These are phyloP conservation scores for Eremochloa ophiuroides DNA, from an alignment of 176 grass and related monocot species.

Conservation along the genomic window DNA sequence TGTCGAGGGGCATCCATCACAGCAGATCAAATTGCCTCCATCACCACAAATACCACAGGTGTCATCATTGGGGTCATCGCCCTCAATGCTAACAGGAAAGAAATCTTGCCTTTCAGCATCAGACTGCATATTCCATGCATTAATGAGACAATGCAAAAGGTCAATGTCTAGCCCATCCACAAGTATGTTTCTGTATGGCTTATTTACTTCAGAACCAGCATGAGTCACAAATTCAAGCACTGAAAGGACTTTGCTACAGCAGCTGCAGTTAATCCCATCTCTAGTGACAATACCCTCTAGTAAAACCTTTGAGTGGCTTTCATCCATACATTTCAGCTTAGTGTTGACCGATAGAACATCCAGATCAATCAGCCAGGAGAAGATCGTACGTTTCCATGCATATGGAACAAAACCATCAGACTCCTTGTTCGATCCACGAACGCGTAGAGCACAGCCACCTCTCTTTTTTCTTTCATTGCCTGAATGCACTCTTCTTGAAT, in stretches of 20 bases:
- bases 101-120: slow-evolving; percentile 65
- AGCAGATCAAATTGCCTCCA: slow-evolving; percentile 93
- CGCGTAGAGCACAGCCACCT: slow-evolving; percentile 67
- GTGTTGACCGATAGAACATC: slow-evolving; percentile 51
- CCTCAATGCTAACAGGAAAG: slow-evolving; percentile 54
- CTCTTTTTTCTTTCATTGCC: slow-evolving; percentile 53
- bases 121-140: slow-evolving; percentile 79
- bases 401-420: slow-evolving; percentile 74
- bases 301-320: slow-evolving; percentile 51
- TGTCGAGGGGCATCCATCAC: slow-evolving; percentile 91
- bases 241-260: slow-evolving; percentile 63
- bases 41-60: slow-evolving; percentile 96
- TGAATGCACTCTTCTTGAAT: slow-evolving; percentile 27
- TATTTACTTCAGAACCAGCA: slow-evolving; percentile 44
- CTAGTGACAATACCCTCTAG: slow-evolving; percentile 58
- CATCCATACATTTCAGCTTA: slow-evolving; percentile 79
- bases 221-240: slow-evolving; percentile 73
- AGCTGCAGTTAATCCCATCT: slow-evolving; percentile 82
- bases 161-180: slow-evolving; percentile 51
- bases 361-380: slow-evolving; percentile 96
- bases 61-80: slow-evolving; percentile 88
- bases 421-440: slow-evolving; percentile 67
- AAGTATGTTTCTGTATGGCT: slow-evolving; percentile 54
- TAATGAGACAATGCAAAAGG: slow-evolving; percentile 67
- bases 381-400: slow-evolving; percentile 74